Percentiles rank a stretch among this genome's conserved stretches.
phyloP scores from a whole-genome alignment of 176 grass and related monocot species.

The Sorghum bicolor region DNA sequence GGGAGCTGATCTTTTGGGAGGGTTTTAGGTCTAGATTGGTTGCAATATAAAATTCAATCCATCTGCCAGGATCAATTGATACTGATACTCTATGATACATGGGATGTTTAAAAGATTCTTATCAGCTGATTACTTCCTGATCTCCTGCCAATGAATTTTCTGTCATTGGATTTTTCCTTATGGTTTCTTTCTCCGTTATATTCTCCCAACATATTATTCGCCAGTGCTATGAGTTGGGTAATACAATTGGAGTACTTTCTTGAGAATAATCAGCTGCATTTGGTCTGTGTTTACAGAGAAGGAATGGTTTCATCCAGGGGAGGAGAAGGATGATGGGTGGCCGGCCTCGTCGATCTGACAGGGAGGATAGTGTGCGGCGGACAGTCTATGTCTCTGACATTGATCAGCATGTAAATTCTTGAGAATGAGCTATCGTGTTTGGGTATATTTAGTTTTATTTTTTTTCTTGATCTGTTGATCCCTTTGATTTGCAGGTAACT shows the following conservation, averaged over 20 bases:
- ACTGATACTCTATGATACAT: background rate
- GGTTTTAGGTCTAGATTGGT: slow-evolving; percentile 23
- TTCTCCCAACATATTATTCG: slow-evolving; percentile 4
- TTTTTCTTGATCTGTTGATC: background rate
- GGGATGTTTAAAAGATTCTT: background rate
- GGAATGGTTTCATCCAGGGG: slow-evolving; percentile 59
- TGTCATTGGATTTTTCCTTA: background rate
- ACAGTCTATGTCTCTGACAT: slow-evolving; percentile 94
- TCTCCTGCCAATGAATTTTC: background rate
- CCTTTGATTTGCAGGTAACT: slow-evolving; percentile 63
- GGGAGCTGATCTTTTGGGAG: background rate
- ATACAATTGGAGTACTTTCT: background rate
- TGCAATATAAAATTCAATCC: background rate
- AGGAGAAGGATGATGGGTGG: slow-evolving; percentile 59
- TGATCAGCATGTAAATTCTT: slow-evolving; percentile 71
- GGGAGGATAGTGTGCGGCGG: slow-evolving; percentile 77
- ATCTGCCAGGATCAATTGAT: background rate
- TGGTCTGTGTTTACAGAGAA: slow-evolving; percentile 46
- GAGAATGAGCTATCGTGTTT: slow-evolving; percentile 20
- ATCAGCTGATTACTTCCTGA: background rate
- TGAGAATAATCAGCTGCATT: slow-evolving; percentile 27
- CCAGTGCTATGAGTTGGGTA: background rate
- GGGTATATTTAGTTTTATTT: background rate
- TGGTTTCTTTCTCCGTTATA: background rate
- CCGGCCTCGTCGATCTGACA: slow-evolving; percentile 57